Evolutionary conservation across 768 basidiomycete species (phyloP).

Genomic region (Favolaschia claudopus): DNA sequence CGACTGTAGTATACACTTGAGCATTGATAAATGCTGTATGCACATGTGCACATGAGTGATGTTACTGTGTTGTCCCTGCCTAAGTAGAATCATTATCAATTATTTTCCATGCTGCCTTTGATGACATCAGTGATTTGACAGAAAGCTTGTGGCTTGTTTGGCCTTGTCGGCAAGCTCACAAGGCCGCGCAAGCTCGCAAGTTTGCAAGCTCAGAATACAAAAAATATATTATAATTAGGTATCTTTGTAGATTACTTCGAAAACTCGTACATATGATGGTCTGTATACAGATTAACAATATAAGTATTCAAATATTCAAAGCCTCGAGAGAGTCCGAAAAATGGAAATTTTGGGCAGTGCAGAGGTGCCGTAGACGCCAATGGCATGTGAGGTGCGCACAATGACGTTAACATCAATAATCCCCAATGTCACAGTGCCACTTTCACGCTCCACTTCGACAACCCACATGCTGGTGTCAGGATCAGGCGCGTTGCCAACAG

Average conservation of each 20-base stretch:
- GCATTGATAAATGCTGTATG: too few relatives aligned
- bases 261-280: slow-evolving; percentile 41
- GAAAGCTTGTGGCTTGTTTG: background rate
- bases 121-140: slow-evolving; percentile 6
- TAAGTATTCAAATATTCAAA: slow-evolving; percentile 33
- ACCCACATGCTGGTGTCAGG: slow-evolving; percentile 42
- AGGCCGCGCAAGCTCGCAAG: background rate
- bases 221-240: background rate
- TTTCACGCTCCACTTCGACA: slow-evolving; percentile 29
- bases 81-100: too few relatives aligned
- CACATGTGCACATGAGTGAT: too few relatives aligned
- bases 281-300: slow-evolving; percentile 41
- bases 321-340: slow-evolving; percentile 30
- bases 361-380: slow-evolving; percentile 34
- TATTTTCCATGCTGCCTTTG: too few relatives aligned
- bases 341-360: slow-evolving; percentile 29
- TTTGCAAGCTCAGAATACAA: background rate
- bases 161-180: background rate
- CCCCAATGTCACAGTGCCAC: slow-evolving; percentile 1
- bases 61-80: too few relatives aligned
- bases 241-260: background rate
- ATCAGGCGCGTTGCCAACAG: slow-evolving; percentile 25
- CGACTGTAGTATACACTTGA: too few relatives aligned
- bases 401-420: slow-evolving; percentile 36
- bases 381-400: slow-evolving; percentile 36